A percentile compares a stretch with the other conserved stretches of the same genome.
These are phyloP conservation scores for Penicillium argentinense DNA, from an alignment of 495 filamentous ascomycete species.

Conservation along the genomic window DNA sequence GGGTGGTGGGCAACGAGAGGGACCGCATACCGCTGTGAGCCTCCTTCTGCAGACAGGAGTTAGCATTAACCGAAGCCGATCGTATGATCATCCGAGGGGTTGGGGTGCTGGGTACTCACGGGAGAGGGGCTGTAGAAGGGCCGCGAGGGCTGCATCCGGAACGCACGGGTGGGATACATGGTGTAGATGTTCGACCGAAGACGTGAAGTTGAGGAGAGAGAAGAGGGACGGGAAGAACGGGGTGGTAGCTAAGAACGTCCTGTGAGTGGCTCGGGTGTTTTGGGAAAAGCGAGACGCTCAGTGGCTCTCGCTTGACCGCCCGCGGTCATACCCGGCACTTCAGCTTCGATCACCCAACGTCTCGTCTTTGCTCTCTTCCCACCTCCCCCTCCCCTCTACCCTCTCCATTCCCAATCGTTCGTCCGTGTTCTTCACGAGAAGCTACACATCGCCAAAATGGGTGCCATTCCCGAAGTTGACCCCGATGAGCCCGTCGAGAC, in stretches of 20 bases:
- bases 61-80: constrained; percentile 34
- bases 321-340: constrained; percentile 43
- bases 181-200: constrained; percentile 13
- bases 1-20: constrained; percentile 7
- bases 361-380: constrained; percentile 26
- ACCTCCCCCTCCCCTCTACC: constrained; percentile 19
- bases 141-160: constrained; percentile 57
- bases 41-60: constrained; percentile 64
- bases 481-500: constrained; percentile 81
- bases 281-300: constrained; percentile 39
- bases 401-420: constrained; percentile 16
- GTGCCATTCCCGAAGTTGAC: constrained; percentile 71
- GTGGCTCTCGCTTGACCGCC: constrained; percentile 48
- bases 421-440: constrained; percentile 23
- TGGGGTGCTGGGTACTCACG: constrained; percentile 54
- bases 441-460: constrained; percentile 43
- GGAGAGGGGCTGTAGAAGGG: constrained; percentile 76
- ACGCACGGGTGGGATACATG: constrained; percentile 68
- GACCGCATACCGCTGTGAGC: constrained; percentile 72
- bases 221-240: constrained; percentile 18
- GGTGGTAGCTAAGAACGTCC: constrained; percentile 24
- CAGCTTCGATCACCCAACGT: constrained; percentile 39
- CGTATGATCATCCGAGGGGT: constrained; percentile 20
- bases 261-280: constrained; percentile 39
- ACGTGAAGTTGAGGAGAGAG: constrained; percentile 16